phyloP scores from a whole-genome alignment of 768 basidiomycete species.

The Tricholoma sp. region DNA sequence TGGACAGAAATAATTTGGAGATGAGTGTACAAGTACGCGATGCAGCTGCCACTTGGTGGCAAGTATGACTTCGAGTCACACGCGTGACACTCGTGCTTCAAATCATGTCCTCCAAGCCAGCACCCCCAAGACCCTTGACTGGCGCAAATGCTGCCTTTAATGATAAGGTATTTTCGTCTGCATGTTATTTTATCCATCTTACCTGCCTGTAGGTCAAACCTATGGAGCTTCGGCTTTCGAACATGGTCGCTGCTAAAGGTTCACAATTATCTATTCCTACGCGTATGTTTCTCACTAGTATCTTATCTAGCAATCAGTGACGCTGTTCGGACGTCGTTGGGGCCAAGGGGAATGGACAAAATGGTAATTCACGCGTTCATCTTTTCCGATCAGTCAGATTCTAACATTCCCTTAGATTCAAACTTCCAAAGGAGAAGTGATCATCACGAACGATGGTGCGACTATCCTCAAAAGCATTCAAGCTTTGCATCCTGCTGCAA shows the following conservation, averaged over 20 bases:
- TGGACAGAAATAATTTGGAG: constrained; percentile 13
- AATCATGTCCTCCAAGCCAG: constrained; percentile 28
- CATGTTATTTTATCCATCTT: neutral
- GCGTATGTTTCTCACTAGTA: constrained; percentile 4
- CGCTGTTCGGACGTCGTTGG: constrained; percentile 93
- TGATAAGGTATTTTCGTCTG: constrained; percentile 57
- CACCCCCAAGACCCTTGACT: constrained; percentile 39
- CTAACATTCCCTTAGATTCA: constrained; percentile 61
- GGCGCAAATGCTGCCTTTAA: constrained; percentile 79
- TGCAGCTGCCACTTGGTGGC: neutral
- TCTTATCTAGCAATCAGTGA: constrained; percentile 80
- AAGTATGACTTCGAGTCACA: neutral
- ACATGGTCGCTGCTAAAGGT: constrained; percentile 98
- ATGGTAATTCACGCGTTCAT: constrained; percentile 59
- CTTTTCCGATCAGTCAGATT: constrained; percentile 5
- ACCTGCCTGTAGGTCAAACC: constrained; percentile 78
- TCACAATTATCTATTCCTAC: constrained; percentile 11
- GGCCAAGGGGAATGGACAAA: constrained; percentile 99
- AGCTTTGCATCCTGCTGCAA: constrained; percentile 95
- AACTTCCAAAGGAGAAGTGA: constrained; percentile 93
- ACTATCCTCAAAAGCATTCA: constrained; percentile 96
- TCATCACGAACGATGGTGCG: constrained; percentile 98
- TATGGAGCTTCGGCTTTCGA: constrained; percentile 95
- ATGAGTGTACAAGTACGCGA: neutral
- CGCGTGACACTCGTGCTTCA: constrained; percentile 22